Evolutionary conservation across 495 filamentous ascomycete genomes (phyloP).

Genomic region (Tuber aestivum): DNA sequence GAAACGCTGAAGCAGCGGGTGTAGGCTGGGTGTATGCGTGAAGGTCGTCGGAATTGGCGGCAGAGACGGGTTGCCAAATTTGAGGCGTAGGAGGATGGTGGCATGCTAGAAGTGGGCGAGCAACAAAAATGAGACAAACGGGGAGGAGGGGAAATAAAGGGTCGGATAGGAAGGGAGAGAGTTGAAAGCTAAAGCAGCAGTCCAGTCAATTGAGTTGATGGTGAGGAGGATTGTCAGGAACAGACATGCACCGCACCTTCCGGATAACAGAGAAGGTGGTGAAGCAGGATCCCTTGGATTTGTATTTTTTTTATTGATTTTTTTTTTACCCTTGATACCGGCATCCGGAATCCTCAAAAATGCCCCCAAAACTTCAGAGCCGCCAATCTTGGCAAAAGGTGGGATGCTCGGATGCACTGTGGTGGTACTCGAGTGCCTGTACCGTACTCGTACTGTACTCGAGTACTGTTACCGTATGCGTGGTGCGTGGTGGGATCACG

Average conservation of each 20-base stretch:
- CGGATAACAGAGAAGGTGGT: not conserved
- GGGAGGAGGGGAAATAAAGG: not conserved
- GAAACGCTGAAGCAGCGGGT: constrained; percentile 6
- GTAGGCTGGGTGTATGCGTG: constrained; percentile 9
- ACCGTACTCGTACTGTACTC: no score
- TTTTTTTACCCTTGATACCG: not conserved
- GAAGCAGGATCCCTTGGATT: not conserved
- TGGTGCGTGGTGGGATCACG: not conserved
- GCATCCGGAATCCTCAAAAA: no score
- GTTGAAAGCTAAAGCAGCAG: not conserved
- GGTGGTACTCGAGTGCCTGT: no score
- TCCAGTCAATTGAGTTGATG: not conserved
- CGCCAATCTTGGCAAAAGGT: not conserved
- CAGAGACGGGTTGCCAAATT: constrained; percentile 30
- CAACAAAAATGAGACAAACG: not conserved
- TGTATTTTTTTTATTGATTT: not conserved
- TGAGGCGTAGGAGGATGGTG: not conserved
- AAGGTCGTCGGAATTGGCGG: constrained; percentile 28
- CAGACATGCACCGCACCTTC: not conserved
- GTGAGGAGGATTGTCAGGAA: not conserved
- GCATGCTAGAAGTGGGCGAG: not conserved
- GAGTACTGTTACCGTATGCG: no score
- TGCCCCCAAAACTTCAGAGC: not conserved
- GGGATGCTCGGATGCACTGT: not conserved
- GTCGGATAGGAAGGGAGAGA: not conserved